Conservation (phyloP, 345 rosid species). For the Eucalyptus globulus region DNA sequence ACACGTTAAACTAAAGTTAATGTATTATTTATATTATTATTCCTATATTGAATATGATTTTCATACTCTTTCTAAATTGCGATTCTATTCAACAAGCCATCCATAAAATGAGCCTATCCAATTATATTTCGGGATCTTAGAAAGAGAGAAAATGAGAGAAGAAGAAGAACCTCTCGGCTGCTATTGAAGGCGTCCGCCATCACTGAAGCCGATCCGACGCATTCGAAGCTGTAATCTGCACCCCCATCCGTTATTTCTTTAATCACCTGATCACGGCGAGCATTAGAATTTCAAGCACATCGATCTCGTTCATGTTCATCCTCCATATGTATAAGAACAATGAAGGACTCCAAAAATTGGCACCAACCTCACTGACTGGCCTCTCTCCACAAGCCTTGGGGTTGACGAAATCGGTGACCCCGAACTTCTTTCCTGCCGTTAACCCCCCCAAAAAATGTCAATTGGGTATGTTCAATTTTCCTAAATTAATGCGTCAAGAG, state of each 20-base stretch:
- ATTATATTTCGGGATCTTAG: background rate
- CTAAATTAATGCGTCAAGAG: background rate
- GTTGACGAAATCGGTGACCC: slow-evolving; percentile 59
- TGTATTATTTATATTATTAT: no score
- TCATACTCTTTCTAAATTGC: background rate
- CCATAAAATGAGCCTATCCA: background rate
- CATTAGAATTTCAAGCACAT: background rate
- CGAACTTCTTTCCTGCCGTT: slow-evolving; percentile 38
- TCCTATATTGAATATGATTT: background rate
- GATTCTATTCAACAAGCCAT: background rate
- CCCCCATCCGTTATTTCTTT: slow-evolving; percentile 57
- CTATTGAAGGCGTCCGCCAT: slow-evolving; percentile 48
- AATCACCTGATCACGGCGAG: slow-evolving; percentile 20
- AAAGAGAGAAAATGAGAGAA: background rate
- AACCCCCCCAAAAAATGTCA: background rate
- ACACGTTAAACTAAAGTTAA: accelerated
- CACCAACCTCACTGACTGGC: slow-evolving; percentile 21
- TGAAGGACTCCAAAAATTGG: background rate
- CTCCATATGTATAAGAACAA: background rate
- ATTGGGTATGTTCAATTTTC: background rate
- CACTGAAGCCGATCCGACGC: slow-evolving; percentile 46
- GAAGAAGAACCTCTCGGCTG: slow-evolving; percentile 20
- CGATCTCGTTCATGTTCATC: background rate
- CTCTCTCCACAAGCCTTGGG: slow-evolving; percentile 31
- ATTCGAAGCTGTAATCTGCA: slow-evolving; percentile 73